Percentiles rank a stretch among this genome's conserved stretches.
Evolutionary conservation across 2,329 filamentous ascomycete species (phyloP).

Genomic region (Exophiala oligosperma): DNA sequence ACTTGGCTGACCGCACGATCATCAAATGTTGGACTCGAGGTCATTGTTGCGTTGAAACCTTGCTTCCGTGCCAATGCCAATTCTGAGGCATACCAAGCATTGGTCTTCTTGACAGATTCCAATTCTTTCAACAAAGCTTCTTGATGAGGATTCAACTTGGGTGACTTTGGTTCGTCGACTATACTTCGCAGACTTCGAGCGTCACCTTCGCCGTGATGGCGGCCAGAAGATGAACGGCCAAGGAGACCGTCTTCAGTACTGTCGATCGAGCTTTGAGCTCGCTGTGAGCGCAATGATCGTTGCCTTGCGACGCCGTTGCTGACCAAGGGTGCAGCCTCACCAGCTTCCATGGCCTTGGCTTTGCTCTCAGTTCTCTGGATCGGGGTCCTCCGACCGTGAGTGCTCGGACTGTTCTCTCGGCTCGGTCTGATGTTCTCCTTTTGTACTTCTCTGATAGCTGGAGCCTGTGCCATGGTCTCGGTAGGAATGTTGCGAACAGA

Average conservation of each 20-base stretch:
- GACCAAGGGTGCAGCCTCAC: constrained; percentile 46
- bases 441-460: constrained; percentile 24
- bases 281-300: constrained; percentile 57
- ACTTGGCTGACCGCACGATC: constrained; percentile 75
- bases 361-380: constrained; percentile 50
- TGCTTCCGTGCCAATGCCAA: constrained; percentile 86
- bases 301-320: constrained; percentile 43
- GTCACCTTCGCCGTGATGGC: constrained; percentile 36
- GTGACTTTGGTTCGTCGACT: constrained; percentile 46
- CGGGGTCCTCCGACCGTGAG: constrained; percentile 66
- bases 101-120: constrained; percentile 78
- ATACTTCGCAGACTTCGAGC: constrained; percentile 42
- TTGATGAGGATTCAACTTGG: constrained; percentile 46
- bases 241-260: constrained; percentile 61
- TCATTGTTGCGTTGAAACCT: constrained; percentile 75
- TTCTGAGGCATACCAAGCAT: constrained; percentile 97
- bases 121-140: constrained; percentile 80
- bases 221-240: constrained; percentile 34
- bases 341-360: constrained; percentile 48
- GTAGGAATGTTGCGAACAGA: constrained; percentile 17
- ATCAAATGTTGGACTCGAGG: constrained; percentile 72
- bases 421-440: constrained; percentile 24
- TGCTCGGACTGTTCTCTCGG: constrained; percentile 51
- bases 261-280: constrained; percentile 67
- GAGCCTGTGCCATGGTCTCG: constrained; percentile 19